Percentiles rank a stretch among this genome's conserved stretches.
Conservation (phyloP, 495 filamentous ascomycete species). For the Trichoderma reesei region DNA sequence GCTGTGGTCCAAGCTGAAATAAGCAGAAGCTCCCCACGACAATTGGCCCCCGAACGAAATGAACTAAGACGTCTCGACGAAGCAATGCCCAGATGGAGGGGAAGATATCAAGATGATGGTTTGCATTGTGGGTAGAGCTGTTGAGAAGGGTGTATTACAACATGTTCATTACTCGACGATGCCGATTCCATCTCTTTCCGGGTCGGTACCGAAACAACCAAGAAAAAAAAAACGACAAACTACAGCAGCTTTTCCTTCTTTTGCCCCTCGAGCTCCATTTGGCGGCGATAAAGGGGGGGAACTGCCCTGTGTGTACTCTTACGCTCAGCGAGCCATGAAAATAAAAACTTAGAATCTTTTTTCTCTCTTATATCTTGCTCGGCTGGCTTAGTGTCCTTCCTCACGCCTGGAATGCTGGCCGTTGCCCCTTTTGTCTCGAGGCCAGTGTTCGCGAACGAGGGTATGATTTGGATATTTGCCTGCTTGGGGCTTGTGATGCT, state of each 20-base stretch:
- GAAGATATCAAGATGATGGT: neutral
- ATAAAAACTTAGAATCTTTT: too few species aligned
- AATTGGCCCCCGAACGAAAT: neutral
- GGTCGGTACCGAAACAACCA: too few species aligned
- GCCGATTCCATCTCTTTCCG: too few species aligned
- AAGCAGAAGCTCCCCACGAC: conserved; percentile 25
- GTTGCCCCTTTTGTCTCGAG: too few species aligned
- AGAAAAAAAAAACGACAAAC: too few species aligned
- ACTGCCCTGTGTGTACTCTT: conserved; percentile 7
- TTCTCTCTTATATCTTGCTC: neutral
- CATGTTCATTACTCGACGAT: too few species aligned
- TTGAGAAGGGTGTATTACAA: neutral
- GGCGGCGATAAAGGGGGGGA: too few species aligned
- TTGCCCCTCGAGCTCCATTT: too few species aligned
- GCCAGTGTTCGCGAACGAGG: too few species aligned
- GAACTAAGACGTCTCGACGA: neutral
- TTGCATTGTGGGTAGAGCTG: neutral
- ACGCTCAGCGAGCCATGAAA: conserved; percentile 3
- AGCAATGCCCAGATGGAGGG: neutral
- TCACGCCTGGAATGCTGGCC: neutral
- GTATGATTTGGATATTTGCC: too few species aligned
- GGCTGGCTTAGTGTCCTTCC: neutral
- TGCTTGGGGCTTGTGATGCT: too few species aligned
- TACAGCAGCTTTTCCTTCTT: neutral
- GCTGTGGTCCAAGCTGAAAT: conserved; percentile 86